Percentiles rank a stretch among this genome's conserved stretches.
phyloP scores from a whole-genome alignment of 805 yeast genomes.

The Cyberlindnera mrakii region DNA sequence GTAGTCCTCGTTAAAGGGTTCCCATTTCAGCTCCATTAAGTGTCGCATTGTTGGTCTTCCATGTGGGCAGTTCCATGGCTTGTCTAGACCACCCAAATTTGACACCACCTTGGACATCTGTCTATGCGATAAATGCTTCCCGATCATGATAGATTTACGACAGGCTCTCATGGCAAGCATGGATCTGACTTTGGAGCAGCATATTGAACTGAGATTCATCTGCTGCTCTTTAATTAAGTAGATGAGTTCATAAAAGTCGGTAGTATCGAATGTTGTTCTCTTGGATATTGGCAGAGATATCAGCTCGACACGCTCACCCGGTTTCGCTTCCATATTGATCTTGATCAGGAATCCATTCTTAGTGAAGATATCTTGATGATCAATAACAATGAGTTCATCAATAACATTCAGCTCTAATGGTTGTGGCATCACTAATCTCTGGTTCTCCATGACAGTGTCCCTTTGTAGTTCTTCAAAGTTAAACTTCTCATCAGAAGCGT shows the following conservation, averaged over 20 bases:
- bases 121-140: conserved; percentile 51
- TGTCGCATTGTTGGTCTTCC: conserved; percentile 98
- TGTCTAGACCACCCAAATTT: conserved; percentile 65
- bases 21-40: conserved; percentile 55
- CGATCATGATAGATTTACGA: conserved; percentile 90
- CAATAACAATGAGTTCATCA: conserved; percentile 70
- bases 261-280: conserved; percentile 53
- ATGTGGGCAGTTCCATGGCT: conserved; percentile 95
- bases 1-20: conserved; percentile 39
- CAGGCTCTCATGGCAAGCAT: conserved; percentile 97
- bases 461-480: conserved; percentile 72
- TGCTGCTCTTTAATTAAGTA: conserved; percentile 56
- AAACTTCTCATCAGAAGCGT: conserved; percentile 93
- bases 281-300: conserved; percentile 70
- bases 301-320: conserved; percentile 53
- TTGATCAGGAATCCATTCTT: conserved; percentile 72
- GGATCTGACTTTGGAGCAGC: conserved; percentile 73
- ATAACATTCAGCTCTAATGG: conserved; percentile 61
- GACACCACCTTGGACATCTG: conserved; percentile 67
- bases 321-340: conserved; percentile 42
- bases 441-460: conserved; percentile 54
- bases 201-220: conserved; percentile 32
- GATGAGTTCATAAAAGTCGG: conserved; percentile 71
- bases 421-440: conserved; percentile 59
- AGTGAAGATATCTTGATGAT: conserved; percentile 48